A percentile compares a stretch with the other conserved stretches of the same genome.
These are phyloP conservation scores for Thielaviopsis euricoi DNA, from an alignment of 2,329 filamentous ascomycete genomes.

Conservation along the genomic window DNA sequence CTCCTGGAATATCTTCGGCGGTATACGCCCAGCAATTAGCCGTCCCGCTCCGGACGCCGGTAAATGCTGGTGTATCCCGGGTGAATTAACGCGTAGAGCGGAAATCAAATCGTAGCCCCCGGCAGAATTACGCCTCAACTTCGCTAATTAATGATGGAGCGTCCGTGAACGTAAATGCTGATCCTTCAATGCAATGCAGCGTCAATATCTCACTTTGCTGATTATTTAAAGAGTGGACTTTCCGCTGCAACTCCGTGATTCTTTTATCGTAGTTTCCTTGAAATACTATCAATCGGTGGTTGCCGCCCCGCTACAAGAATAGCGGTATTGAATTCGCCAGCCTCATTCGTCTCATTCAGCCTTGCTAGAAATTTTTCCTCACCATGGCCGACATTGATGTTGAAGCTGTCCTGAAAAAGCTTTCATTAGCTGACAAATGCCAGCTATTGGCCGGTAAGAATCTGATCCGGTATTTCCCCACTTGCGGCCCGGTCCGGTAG, in stretches of 20 bases:
- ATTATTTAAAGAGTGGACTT: too few species aligned
- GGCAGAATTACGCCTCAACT: too few species aligned
- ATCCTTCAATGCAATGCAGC: too few species aligned
- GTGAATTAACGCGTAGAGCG: neutral
- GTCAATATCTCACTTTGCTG: too few species aligned
- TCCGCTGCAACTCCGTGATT: neutral
- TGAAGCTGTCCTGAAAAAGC: slow-evolving; percentile 45
- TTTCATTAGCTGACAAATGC: slow-evolving; percentile 62
- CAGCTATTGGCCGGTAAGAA: slow-evolving; percentile 58
- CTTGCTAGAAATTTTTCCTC: neutral
- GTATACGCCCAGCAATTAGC: neutral
- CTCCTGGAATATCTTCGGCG: neutral
- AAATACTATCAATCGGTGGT: neutral
- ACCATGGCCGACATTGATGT: slow-evolving; percentile 36
- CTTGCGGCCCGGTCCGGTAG: too few species aligned
- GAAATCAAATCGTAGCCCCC: too few species aligned
- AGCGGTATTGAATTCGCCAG: neutral
- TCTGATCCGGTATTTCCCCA: neutral
- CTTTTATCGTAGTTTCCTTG: neutral
- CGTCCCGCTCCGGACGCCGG: neutral
- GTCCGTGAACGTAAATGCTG: neutral
- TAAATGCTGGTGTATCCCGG: neutral
- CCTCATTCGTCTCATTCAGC: neutral
- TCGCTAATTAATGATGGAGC: neutral
- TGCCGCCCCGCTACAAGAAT: neutral